Evolutionary conservation across 208 protist species (phyloP), one percentile per base, ranked within the genome.

Genomic region (Crithidia brevicula): DNA sequence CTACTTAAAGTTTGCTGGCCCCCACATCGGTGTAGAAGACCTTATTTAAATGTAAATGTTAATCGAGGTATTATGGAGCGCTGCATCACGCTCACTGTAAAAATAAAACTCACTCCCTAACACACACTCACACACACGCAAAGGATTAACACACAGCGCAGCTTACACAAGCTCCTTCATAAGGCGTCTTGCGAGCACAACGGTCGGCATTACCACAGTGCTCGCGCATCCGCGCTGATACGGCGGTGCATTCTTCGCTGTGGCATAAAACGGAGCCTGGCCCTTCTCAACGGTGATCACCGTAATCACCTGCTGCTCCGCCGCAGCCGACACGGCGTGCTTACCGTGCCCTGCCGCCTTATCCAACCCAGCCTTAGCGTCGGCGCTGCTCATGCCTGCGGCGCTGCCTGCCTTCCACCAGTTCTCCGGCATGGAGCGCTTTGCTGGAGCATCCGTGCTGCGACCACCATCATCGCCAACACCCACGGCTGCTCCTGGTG

Each of bases 211-310:
- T 27, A 77, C 56, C 16, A 79, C 74, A 6, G 91, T 94, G 53
- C 91, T 96, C 23, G 91, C 91, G 74, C 83, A 88, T 13, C 73
- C 79, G 33, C 91, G 86, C 59, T 74, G 65, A 46, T 94, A 96
- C 61, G 91, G 91, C 22, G 85, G 73, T 8, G 81, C 69, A 8
- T 79, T 56, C 28, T 83, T 83, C 7, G 72, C 64, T 1, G 74
- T 74, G 0, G 82, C 76, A 60, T 94, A 96, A 61, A 94, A 94
- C 10, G 91, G 91, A 23, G 88, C 86, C 59, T 82, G 79, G 0
- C 91, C 91, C 10, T 81, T 74, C 15, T 57, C 40, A 7, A 96
- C 86, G 9, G 73, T 84, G 27, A 96, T 62, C 16, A 92, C 83
- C 2, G 91, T 93, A 25, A 96, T 72, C 43, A 83, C 71, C 13